Base-by-base conservation (phyloP, 441 rosid species). In the Geranium incanum region DNA sequence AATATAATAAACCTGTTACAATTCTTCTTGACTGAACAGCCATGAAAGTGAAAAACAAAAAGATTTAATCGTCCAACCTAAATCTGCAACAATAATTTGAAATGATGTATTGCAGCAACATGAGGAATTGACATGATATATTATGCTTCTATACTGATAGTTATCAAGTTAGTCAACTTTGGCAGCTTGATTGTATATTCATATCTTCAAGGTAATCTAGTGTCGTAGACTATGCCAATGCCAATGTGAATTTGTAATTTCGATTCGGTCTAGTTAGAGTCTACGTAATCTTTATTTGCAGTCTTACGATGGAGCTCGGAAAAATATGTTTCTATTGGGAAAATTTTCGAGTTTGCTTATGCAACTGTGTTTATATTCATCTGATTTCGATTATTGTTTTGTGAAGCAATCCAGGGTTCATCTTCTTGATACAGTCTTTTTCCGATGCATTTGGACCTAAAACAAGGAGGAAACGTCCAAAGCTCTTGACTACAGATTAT, bases 371-470 rank as follows among this genome's bases (percentile, higher is more conserved):
- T n/a, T 23, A 62, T 69, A 33, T 55, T 41, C 33, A 78, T 70
- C 60, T 70, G 37, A 65, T 57, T 36, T 77, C 36, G 74, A 18
- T 18, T 18, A 73, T 9, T 0, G 68, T 73, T 15, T 69, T 62
- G 15, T 82, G 71, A 77, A 95, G 99, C 92, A 90, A 88, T 81
- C 90, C 4, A 90, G 96, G 84, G 96, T 91, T 70, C 97, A 88
- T 77, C 90, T 95, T 43, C 94, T 95, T 5, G 93, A 87, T 52
- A 89, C 88, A 88, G 79, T 91, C 99, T 5, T 95, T 95, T 79
- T 78, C 68, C 79, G 95, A 92, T 89, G 89, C 97, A 37, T 95
- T 95, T 81, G 97, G 99, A 33, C 90, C 85, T 16, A 87, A 83
- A 70, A 82, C 78, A 19, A 92, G 91, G 82, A 89, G 97, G 88